These are phyloP conservation scores for Beauveria sp. DNA, from an alignment of 2,329 filamentous ascomycete species.

Conservation along the genomic window DNA sequence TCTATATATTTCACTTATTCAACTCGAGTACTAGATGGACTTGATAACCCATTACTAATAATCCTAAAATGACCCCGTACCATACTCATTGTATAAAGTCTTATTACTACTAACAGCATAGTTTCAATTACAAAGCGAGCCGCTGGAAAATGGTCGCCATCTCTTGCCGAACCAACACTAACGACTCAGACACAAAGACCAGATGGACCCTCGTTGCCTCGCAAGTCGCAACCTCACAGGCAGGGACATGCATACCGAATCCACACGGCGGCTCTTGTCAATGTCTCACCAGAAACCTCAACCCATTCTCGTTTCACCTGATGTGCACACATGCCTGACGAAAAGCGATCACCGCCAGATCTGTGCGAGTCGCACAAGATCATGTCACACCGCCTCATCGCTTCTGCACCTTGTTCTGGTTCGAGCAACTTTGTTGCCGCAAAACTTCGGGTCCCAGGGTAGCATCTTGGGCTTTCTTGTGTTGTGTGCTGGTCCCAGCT, in stretches of 20 bases:
- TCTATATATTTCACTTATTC: too few species aligned
- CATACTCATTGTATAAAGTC: too few species aligned
- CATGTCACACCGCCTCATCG: not conserved
- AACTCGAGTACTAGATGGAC: too few species aligned
- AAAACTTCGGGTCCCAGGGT: not conserved
- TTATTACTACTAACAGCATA: not conserved
- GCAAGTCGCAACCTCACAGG: not conserved
- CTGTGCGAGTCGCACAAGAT: constrained; percentile 2
- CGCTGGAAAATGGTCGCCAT: not conserved
- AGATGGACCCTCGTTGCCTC: not conserved
- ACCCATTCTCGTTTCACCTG: not conserved
- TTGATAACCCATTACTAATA: too few species aligned
- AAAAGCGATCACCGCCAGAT: constrained; percentile 6
- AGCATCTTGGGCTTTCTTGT: not conserved
- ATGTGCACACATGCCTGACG: not conserved
- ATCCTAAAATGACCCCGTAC: too few species aligned
- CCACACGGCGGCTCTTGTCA: not conserved
- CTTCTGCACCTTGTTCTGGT: not conserved
- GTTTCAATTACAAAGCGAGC: not conserved
- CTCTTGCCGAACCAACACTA: constrained; percentile 1
- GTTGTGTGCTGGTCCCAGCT: not conserved
- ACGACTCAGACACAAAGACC: not conserved
- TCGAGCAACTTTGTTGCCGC: not conserved
- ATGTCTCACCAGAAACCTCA: not conserved
- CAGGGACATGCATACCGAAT: not conserved